A percentile compares a stretch with the other conserved stretches of the same genome.
Evolutionary conservation across 441 rosid species (phyloP).

Genomic region (Omphalea diandra): DNA sequence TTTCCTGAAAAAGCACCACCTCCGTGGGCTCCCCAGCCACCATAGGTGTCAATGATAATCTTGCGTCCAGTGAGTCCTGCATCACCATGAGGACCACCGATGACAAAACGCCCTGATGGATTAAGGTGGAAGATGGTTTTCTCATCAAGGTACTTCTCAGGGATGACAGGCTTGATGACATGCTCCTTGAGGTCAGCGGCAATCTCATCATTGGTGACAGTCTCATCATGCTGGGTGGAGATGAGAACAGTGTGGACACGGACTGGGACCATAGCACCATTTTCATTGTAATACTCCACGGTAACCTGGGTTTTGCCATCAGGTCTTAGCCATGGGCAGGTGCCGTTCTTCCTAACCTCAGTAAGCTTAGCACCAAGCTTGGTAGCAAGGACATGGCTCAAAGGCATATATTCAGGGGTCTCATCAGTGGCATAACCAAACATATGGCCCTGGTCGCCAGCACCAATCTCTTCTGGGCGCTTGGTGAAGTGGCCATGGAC

Average conservation of each 20-base stretch:
- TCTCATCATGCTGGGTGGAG: slow-evolving; percentile 84
- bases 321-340: slow-evolving; percentile 72
- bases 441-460: slow-evolving; percentile 83
- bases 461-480: slow-evolving; percentile 77
- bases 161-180: slow-evolving; percentile 67
- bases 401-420: slow-evolving; percentile 67
- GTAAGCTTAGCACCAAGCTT: slow-evolving; percentile 73
- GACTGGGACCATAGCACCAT: slow-evolving; percentile 70
- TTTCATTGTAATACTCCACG: slow-evolving; percentile 65
- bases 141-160: slow-evolving; percentile 77
- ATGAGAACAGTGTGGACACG: slow-evolving; percentile 75
- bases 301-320: slow-evolving; percentile 84
- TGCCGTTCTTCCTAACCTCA: slow-evolving; percentile 72
- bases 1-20: slow-evolving; percentile 71
- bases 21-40: slow-evolving; percentile 74
- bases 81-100: slow-evolving; percentile 79
- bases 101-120: slow-evolving; percentile 77
- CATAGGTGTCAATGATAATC: slow-evolving; percentile 68
- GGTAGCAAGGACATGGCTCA: slow-evolving; percentile 76
- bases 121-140: slow-evolving; percentile 80
- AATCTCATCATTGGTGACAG: slow-evolving; percentile 69
- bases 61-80: slow-evolving; percentile 80
- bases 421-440: slow-evolving; percentile 77
- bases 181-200: slow-evolving; percentile 80
- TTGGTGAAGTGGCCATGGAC: slow-evolving; percentile 79